Percentiles rank a stretch among this genome's conserved stretches.
Conservation (phyloP, 192 early-diverging fungal genomes). For the Podila epicladia region DNA sequence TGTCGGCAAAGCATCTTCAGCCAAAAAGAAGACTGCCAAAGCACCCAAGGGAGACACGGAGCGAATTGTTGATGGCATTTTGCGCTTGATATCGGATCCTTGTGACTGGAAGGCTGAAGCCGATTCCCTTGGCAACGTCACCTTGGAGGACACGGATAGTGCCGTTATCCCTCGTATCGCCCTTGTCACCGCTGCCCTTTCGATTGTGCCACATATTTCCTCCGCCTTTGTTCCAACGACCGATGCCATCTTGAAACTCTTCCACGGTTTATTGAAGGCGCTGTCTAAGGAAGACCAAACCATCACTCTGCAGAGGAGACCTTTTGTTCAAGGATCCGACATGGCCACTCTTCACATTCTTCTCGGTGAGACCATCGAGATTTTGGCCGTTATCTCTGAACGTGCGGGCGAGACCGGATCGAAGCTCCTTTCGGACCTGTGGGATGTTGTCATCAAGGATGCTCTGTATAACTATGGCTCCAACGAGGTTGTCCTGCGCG, state of each 20-base stretch:
- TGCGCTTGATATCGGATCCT: conserved; percentile 43
- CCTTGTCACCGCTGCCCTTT: conserved; percentile 53
- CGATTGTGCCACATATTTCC: conserved; percentile 55
- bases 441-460: conserved; percentile 53
- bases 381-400: conserved; percentile 44
- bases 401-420: conserved; percentile 16
- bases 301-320: conserved; percentile 32
- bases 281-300: conserved; percentile 40
- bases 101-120: conserved; percentile 63
- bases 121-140: conserved; percentile 45
- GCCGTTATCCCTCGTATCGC: conserved; percentile 41
- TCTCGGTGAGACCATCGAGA: conserved; percentile 59
- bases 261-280: conserved; percentile 48
- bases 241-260: conserved; percentile 25
- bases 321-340: conserved; percentile 54
- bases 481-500: conserved; percentile 59
- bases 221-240: conserved; percentile 35
- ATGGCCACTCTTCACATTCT: conserved; percentile 57
- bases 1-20: conserved; percentile 4
- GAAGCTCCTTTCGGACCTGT: conserved; percentile 31
- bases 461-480: conserved; percentile 50
- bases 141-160: conserved; percentile 31
- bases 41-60: conserved; percentile 20
- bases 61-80: conserved; percentile 47
- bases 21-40: conserved; percentile 24